Percentiles rank a stretch among this genome's conserved stretches.
Evolutionary conservation across 2,329 filamentous ascomycete species (phyloP).

Genomic region (Alternaria gaisen): DNA sequence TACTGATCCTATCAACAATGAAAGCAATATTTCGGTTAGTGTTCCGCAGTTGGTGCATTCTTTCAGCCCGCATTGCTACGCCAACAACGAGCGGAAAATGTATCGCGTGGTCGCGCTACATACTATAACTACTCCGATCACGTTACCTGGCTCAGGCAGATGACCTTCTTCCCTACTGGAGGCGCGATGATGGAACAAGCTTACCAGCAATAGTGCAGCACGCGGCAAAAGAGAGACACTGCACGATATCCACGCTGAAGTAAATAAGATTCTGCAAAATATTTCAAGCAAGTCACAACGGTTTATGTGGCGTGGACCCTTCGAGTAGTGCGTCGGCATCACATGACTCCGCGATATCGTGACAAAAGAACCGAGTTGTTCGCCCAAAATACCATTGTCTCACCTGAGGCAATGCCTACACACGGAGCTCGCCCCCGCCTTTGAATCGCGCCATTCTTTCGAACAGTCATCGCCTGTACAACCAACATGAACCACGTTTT

Average conservation of each 20-base stretch:
- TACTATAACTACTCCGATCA: background rate
- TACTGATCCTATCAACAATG: background rate
- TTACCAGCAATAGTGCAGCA: background rate
- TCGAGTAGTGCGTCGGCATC: background rate
- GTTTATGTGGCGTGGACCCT: background rate
- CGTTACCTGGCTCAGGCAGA: background rate
- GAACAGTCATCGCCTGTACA: background rate
- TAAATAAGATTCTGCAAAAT: background rate
- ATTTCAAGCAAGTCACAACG: background rate
- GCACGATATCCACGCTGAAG: background rate
- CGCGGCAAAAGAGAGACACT: background rate
- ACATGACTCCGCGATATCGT: slow-evolving; percentile 5
- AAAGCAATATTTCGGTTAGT: background rate
- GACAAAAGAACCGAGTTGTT: background rate
- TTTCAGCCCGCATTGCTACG: background rate
- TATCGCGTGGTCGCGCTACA: background rate
- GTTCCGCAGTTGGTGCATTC: background rate
- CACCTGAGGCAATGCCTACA: background rate
- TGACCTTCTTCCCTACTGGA: background rate
- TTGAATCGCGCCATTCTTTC: background rate
- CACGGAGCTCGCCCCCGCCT: background rate
- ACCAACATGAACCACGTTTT: background rate
- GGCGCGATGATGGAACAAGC: background rate
- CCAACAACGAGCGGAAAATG: background rate
- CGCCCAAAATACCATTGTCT: background rate